Percentiles rank a stretch among this genome's conserved stretches.
Conservation (phyloP, 352 stramenopile genomes). For the Pythium monospermum region DNA sequence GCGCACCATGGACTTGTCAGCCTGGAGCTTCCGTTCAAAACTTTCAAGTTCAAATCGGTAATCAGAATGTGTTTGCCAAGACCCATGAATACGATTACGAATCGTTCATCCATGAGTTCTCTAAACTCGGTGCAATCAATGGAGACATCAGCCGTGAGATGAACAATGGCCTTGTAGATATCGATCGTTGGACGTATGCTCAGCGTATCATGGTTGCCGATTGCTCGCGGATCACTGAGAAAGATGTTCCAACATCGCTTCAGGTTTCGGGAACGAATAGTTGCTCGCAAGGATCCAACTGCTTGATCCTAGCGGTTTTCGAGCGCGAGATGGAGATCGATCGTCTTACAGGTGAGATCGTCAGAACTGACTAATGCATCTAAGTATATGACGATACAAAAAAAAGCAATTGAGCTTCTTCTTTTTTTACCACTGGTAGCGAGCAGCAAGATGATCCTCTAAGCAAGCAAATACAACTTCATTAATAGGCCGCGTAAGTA, state of each 20-base stretch:
- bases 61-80: slow-evolving; percentile 26
- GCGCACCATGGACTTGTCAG: slow-evolving; percentile 20
- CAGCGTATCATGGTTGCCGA: slow-evolving; percentile 15
- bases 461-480: too few species aligned
- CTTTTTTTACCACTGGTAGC: too few species aligned
- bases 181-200: slow-evolving; percentile 10
- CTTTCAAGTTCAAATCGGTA: slow-evolving; percentile 23
- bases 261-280: slow-evolving; percentile 1
- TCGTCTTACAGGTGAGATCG: slow-evolving; percentile 3
- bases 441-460: too few species aligned
- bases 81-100: slow-evolving; percentile 20
- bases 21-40: slow-evolving; percentile 13
- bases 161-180: slow-evolving; percentile 21
- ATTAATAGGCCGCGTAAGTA: too few species aligned
- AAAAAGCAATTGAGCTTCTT: too few species aligned
- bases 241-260: neutral
- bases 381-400: too few species aligned
- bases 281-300: slow-evolving; percentile 3
- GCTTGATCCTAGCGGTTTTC: neutral
- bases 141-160: slow-evolving; percentile 20
- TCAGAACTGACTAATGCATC: neutral
- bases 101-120: slow-evolving; percentile 16
- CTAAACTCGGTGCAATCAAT: slow-evolving; percentile 21
- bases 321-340: neutral
- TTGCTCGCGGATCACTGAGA: slow-evolving; percentile 2